Evolutionary conservation across 2,329 filamentous ascomycete genomes (phyloP), one percentile per base, ranked within the genome.

Genomic region (Ceratocystis ficicola): DNA sequence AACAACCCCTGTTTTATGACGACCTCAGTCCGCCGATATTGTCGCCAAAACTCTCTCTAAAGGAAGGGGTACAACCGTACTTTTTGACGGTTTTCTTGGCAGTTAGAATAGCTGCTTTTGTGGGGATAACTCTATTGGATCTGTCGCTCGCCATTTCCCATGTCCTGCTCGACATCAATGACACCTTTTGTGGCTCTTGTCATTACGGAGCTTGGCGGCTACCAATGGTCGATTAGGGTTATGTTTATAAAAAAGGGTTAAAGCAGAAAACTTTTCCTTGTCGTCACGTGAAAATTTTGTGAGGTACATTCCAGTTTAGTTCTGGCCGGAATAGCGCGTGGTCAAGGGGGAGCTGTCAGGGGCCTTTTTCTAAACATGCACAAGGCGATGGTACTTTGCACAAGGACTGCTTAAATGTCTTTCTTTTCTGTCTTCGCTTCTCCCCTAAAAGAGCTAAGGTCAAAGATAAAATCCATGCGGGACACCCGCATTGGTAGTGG

Each of bases 151-250:
- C 30, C 55, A 59, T 59, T 36, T 22, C 55, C 55, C 55, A 32
- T 59, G 25, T 15, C 32, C 6, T 59, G 55, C 32, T 59, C 55
- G 55, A 59, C 55, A 59, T 59, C 55, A 59, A 36, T 59, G 55
- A 59, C 55, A 59, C 55, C 55, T 59, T 59, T 59, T 36, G 55
- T 59, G 55, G 55, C 17, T 59, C 28, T 36, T 59, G 20, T 2
- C 5, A 15, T 15, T 28, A 22, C 48, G 48, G 48, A 25, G 20
- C 20, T 15, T 15, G 36, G 36, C 36, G 36, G 36, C 36, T 41
- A 41, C 36, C 36, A 3, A 5, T 41, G 12, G 2, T 1, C 5
- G 12, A n/a, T 3, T 52, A 52, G 48, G 48, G 48, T 52, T 52
- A 10, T 52, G n/a, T 0, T 0, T 1, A 3, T 3, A 22, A 5